A percentile compares a stretch with the other conserved stretches of the same genome.
Conservation (phyloP, 2,329 filamentous ascomycete species). For the Epichloe bromicola region DNA sequence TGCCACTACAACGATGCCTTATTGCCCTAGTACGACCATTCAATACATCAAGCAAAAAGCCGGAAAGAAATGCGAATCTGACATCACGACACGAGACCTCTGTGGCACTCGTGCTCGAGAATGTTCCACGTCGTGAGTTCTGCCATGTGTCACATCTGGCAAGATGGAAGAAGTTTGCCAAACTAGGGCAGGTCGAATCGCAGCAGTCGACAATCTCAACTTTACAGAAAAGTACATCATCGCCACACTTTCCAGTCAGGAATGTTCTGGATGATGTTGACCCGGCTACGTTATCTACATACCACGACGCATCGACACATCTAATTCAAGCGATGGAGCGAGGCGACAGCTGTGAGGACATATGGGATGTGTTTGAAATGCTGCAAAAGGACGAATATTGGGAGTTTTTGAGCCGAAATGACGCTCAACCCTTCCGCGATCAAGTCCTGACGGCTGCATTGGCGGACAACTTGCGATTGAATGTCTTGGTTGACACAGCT, state of each 20-base stretch:
- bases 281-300: conserved; percentile 4
- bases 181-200: conserved; percentile 8
- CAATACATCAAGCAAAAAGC: background rate
- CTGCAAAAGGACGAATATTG: conserved; percentile 9
- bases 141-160: conserved; percentile 2
- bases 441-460: conserved; percentile 18
- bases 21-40: conserved; percentile 10
- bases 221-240: background rate
- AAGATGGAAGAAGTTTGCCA: conserved; percentile 10
- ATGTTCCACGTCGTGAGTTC: background rate
- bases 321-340: conserved; percentile 10
- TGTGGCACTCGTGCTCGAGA: background rate
- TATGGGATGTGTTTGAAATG: conserved; percentile 16
- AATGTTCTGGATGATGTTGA: background rate
- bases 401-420: conserved; percentile 10
- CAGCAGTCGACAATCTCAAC: background rate
- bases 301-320: conserved; percentile 10
- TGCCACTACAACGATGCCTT: conserved; percentile 2
- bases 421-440: conserved; percentile 17
- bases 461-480: conserved; percentile 12
- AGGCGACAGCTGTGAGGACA: conserved; percentile 12
- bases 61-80: background rate
- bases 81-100: background rate
- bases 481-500: conserved; percentile 14
- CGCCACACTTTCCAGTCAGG: background rate